Evolutionary conservation across 371 early-diverging fungal species (phyloP).

Genomic region (Globomyces sp.): DNA sequence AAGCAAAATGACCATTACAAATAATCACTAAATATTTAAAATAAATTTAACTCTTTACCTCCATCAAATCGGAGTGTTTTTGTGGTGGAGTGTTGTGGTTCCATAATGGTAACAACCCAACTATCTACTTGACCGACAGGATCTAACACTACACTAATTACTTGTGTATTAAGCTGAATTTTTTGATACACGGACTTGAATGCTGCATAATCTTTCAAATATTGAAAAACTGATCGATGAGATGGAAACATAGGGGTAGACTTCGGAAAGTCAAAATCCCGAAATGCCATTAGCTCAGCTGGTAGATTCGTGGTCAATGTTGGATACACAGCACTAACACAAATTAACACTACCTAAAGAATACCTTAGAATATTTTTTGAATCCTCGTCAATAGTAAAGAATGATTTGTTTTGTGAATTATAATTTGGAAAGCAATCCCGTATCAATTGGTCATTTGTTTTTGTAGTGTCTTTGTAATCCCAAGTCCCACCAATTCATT

Average conservation of each 20-base stretch:
- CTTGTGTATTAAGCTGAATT: constrained; percentile 50
- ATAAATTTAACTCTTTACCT: constrained; percentile 6
- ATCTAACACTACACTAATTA: constrained; percentile 20
- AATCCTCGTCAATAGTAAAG: not conserved
- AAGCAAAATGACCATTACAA: constrained; percentile 58
- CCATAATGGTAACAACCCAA: not conserved
- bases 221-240: constrained; percentile 47
- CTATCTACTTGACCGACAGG: not conserved
- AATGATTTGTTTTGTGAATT: too few relatives aligned
- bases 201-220: constrained; percentile 43
- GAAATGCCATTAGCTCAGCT: constrained; percentile 55
- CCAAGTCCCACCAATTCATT: not conserved
- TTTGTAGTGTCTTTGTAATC: not conserved
- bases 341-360: too few relatives aligned
- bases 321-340: constrained; percentile 48
- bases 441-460: not conserved
- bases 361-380: not conserved
- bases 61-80: not conserved
- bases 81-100: not conserved
- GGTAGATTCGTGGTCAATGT: constrained; percentile 63
- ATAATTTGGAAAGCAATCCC: not conserved
- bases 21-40: constrained; percentile 59
- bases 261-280: constrained; percentile 47
- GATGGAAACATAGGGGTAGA: constrained; percentile 45
- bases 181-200: constrained; percentile 27